These are phyloP conservation scores for Buddleja alternifolia DNA, from an alignment of 257 asterid genomes.

Conservation along the genomic window DNA sequence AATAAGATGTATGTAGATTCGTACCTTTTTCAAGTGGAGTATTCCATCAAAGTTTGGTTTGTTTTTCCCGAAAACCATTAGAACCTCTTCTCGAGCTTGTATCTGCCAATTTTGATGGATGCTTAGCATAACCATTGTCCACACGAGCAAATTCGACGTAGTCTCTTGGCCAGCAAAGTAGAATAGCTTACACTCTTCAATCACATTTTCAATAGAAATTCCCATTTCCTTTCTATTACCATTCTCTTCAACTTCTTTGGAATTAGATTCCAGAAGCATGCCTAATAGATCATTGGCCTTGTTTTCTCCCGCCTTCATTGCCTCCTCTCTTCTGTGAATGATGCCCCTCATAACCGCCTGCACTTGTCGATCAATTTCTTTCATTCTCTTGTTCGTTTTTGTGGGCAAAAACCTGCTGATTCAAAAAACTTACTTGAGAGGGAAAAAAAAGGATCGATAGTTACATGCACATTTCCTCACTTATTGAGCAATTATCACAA, in stretches of 20 bases:
- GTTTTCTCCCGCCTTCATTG: conserved; percentile 19
- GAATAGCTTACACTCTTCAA: conserved; percentile 49
- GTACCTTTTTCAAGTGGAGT: conserved; percentile 44
- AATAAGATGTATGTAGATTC: not conserved
- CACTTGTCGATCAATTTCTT: conserved; percentile 34
- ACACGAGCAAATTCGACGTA: conserved; percentile 40
- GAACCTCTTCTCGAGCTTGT: conserved; percentile 47
- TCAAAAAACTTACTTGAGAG: not conserved
- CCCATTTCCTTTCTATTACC: conserved; percentile 29
- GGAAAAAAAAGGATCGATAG: too few species aligned
- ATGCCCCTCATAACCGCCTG: conserved; percentile 27
- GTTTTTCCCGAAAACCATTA: conserved; percentile 35
- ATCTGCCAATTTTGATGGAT: conserved; percentile 48
- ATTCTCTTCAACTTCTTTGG: conserved; percentile 31
- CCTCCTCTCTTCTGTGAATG: conserved; percentile 27
- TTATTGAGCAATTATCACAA: too few species aligned
- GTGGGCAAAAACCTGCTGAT: conserved; percentile 42
- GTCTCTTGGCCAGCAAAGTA: conserved; percentile 57
- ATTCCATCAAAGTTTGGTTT: conserved; percentile 44
- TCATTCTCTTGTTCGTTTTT: conserved; percentile 44
- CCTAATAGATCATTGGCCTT: conserved; percentile 36
- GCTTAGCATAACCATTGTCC: conserved; percentile 52
- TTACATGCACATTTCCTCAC: too few species aligned
- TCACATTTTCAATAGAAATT: conserved; percentile 44
- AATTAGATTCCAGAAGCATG: conserved; percentile 38